A percentile compares a stretch with the other conserved stretches of the same genome.
Evolutionary conservation across 345 rosid genomes (phyloP).

Genomic region (Turnera subulata): DNA sequence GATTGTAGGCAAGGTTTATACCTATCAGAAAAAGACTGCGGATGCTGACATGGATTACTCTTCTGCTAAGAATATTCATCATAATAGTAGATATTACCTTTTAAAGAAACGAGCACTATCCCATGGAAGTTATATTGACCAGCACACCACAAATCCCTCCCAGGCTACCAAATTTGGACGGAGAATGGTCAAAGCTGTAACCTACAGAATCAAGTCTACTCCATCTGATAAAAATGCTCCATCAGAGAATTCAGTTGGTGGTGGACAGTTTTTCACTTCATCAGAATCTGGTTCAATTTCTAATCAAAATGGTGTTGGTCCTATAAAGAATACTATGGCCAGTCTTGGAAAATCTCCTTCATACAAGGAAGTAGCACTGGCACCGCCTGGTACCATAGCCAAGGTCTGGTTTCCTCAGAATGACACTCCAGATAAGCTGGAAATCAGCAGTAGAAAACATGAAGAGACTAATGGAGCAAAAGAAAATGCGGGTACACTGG

Average conservation of each 20-base stretch:
- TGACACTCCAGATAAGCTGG: constrained; percentile 44
- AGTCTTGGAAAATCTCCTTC: constrained; percentile 92
- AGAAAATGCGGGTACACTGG: constrained; percentile 25
- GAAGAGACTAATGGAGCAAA: constrained; percentile 35
- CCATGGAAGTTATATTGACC: constrained; percentile 63
- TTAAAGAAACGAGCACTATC: constrained; percentile 62
- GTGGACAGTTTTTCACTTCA: constrained; percentile 35
- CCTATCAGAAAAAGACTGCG: constrained; percentile 62
- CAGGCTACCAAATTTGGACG: constrained; percentile 74
- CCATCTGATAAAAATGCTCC: constrained; percentile 40
- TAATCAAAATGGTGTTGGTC: constrained; percentile 34
- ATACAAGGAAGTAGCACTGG: constrained; percentile 95
- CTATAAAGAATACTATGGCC: constrained; percentile 37
- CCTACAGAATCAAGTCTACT: constrained; percentile 78
- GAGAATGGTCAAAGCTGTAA: constrained; percentile 67
- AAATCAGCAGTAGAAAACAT: constrained; percentile 21
- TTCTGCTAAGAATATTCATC: constrained; percentile 45
- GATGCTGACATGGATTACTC: constrained; percentile 53
- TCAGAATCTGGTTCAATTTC: constrained; percentile 39
- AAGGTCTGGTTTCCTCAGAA: constrained; percentile 45
- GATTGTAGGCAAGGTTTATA: constrained; percentile 62
- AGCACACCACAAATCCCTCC: constrained; percentile 40
- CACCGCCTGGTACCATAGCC: constrained; percentile 88
- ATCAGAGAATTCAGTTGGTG: constrained; percentile 37
- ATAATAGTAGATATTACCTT: constrained; percentile 55